A percentile compares a stretch with the other conserved stretches of the same genome.
These are phyloP conservation scores for Pluteus cervinus DNA, from an alignment of 768 basidiomycete genomes.

Conservation along the genomic window DNA sequence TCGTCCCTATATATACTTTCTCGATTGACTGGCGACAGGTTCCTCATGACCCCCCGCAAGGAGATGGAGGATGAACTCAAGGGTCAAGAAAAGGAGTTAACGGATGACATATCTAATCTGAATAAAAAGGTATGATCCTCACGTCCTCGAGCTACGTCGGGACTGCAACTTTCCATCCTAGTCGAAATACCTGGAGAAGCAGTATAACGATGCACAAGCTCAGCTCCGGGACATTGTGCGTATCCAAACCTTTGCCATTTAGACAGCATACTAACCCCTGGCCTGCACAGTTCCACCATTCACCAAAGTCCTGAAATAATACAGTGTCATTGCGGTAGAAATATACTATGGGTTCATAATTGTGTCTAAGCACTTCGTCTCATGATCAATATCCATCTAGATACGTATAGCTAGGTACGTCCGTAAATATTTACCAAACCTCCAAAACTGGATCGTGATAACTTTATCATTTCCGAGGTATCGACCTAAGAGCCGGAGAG, in stretches of 20 bases:
- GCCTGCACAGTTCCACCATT: conserved; percentile 49
- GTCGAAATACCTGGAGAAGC: conserved; percentile 92
- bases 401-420: too few species aligned
- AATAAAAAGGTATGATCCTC: conserved; percentile 69
- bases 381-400: too few species aligned
- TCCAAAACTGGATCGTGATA: too few species aligned
- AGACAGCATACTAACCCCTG: background rate
- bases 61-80: conserved; percentile 76
- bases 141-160: background rate
- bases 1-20: conserved; percentile 5
- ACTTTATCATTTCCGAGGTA: too few species aligned
- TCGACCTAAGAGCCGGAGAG: too few species aligned
- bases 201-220: conserved; percentile 83
- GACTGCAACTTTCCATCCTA: conserved; percentile 19
- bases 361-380: too few species aligned
- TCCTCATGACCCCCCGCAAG: conserved; percentile 78
- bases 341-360: too few species aligned
- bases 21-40: conserved; percentile 44
- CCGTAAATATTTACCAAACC: too few species aligned
- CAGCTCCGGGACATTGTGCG: conserved; percentile 83
- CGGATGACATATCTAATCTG: conserved; percentile 76
- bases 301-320: conserved; percentile 30
- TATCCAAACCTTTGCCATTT: conserved; percentile 5
- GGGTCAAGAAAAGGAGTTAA: conserved; percentile 71
- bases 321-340: background rate